Base-by-base conservation (phyloP, 768 basidiomycete species). In the Hemileccinum rubropunctum region DNA sequence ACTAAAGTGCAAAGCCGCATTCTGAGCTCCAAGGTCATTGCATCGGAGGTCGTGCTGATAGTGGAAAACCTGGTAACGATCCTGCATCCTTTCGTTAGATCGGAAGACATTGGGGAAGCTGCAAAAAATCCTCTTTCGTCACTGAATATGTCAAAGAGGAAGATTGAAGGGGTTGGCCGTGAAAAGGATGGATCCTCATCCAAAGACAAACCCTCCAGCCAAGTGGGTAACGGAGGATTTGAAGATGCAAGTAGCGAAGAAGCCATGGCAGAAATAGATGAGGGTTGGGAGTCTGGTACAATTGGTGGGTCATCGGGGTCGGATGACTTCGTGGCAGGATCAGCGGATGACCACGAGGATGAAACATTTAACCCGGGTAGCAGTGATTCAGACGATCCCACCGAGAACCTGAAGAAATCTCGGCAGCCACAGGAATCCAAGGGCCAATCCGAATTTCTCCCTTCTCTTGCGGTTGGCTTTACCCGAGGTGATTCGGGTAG, bases 381-480 rank as follows among this genome's bases (percentile, higher is more conserved):
- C 1, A 48, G 59, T 20, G 55, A 58, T 27, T 56, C 58, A 15
- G 57, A 45, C 45, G 26, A 50, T 39, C 4, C 48, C n/a, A 38
- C 34, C 14, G 15, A 35, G 41, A 35, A 36, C 17, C 8, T 11
- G 30, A 60, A 63, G 14, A 28, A 54, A 30, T 64, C 61, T 44
- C 41, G 64, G 15, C 35, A 36, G 15, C 39, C 58, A 15, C 59
- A 64, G 40, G 61, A 63, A 49, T 27, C 52, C 13, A 51, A 42
- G 11, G 48, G 37, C 13, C 59, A 75, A 58, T 77, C 85, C 48
- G 77, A 82, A 1, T 99, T 98, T 72, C 76, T 98, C 2, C 95
- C 97, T 21, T 88, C 91, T 3, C 81, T 98, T 21, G 78, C 91
- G 0, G 83, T 88, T 12, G 95, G 95, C 2, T 99, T 88, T 65